phyloP scores from a whole-genome alignment of 2,329 filamentous ascomycete species.

The Epichloe sibirici region DNA sequence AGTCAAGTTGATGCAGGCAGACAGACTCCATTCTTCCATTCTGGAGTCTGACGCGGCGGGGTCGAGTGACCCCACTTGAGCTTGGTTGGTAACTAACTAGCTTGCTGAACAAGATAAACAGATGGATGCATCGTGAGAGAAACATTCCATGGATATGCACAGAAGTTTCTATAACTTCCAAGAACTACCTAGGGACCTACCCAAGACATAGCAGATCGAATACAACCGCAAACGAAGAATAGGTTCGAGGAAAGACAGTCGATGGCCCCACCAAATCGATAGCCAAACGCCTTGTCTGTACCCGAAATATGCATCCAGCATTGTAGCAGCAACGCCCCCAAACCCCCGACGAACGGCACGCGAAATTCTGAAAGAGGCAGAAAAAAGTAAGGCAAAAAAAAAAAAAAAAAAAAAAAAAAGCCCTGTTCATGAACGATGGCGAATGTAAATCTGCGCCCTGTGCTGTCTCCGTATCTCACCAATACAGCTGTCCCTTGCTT shows the following conservation, averaged over 20 bases:
- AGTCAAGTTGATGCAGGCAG: neutral
- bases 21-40: neutral
- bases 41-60: neutral
- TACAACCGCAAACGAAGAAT: no score
- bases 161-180: no score
- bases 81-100: neutral
- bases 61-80: conserved; percentile 1
- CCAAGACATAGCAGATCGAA: no score
- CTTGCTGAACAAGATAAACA: no score
- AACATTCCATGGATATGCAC: no score
- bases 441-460: neutral
- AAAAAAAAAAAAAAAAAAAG: neutral
- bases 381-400: neutral
- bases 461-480: neutral
- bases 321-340: conserved; percentile 3
- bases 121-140: no score
- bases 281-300: conserved; percentile 2
- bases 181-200: no score
- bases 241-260: no score
- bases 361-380: neutral
- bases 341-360: neutral
- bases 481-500: neutral
- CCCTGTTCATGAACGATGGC: neutral
- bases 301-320: conserved; percentile 3
- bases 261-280: neutral